Conservation (phyloP, 2,329 filamentous ascomycete species). For the Penicillium sp. region DNA sequence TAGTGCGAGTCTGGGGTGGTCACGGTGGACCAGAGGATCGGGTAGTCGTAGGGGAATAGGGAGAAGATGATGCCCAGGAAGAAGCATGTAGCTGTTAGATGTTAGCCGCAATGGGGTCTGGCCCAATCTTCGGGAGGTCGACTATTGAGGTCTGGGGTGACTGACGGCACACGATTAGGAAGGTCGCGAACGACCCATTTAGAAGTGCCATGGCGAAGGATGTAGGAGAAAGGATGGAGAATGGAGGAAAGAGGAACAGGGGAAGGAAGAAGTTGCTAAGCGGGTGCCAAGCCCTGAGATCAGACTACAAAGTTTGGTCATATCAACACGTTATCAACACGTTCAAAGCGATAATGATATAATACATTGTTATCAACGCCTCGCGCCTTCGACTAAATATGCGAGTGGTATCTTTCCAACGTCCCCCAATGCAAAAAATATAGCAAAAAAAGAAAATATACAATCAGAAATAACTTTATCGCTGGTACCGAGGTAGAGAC, state of each 20-base stretch:
- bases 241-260: not conserved
- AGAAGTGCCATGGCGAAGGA: constrained; percentile 33
- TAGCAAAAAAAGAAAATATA: constrained; percentile 11
- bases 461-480: constrained; percentile 24
- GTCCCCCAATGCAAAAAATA: constrained; percentile 26
- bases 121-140: constrained; percentile 1
- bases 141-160: constrained; percentile 23
- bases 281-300: constrained; percentile 20
- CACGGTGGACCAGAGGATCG: constrained; percentile 44
- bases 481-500: constrained; percentile 43
- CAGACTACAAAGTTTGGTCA: constrained; percentile 4
- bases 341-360: no score
- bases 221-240: constrained; percentile 1
- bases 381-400: constrained; percentile 11
- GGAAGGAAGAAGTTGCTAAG: constrained; percentile 13
- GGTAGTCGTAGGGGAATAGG: constrained; percentile 77
- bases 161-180: constrained; percentile 93
- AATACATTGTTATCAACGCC: constrained; percentile 19
- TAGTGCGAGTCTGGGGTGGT: constrained; percentile 58
- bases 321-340: not conserved
- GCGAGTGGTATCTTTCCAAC: constrained; percentile 32
- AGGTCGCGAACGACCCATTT: constrained; percentile 77
- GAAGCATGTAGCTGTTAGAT: constrained; percentile 73
- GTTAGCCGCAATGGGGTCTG: constrained; percentile 5
- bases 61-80: constrained; percentile 98